Percentiles rank a stretch among this genome's conserved stretches.
phyloP scores from a whole-genome alignment of 148 eudicot genomes.

The Persicaria tinctoria region DNA sequence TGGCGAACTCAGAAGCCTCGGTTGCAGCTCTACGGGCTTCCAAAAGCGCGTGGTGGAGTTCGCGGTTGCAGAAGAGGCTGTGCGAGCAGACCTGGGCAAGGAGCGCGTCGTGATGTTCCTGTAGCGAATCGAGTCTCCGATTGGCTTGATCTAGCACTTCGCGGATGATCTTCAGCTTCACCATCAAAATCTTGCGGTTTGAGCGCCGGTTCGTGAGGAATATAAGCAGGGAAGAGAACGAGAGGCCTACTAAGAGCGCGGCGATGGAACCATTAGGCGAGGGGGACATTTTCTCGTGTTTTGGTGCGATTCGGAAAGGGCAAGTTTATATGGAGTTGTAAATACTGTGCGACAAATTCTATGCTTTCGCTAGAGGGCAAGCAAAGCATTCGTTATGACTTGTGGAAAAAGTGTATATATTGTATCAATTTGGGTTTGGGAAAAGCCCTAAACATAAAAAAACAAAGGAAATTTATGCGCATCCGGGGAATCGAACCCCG shows the following conservation, averaged over 20 bases:
- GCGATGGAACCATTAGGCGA: background rate
- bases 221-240: background rate
- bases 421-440: too few relatives aligned
- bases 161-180: slow-evolving; percentile 9
- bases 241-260: background rate
- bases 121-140: slow-evolving; percentile 23
- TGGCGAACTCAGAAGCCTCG: slow-evolving; percentile 32
- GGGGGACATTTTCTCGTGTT: background rate
- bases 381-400: background rate
- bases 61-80: slow-evolving; percentile 31
- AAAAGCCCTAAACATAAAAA: background rate
- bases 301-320: background rate
- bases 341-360: background rate
- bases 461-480: slow-evolving; percentile 17
- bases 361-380: background rate
- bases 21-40: slow-evolving; percentile 33
- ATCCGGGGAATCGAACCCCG: slow-evolving; percentile 66
- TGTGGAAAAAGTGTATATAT: too few relatives aligned
- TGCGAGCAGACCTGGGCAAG: slow-evolving; percentile 35
- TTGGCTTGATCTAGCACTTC: slow-evolving; percentile 39
- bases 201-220: background rate
- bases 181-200: background rate
- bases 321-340: background rate
- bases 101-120: slow-evolving; percentile 46
- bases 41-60: slow-evolving; percentile 34